Base-by-base conservation (phyloP, 2,329 filamentous ascomycete species). In the Calonectria pseudoreteaudii region DNA sequence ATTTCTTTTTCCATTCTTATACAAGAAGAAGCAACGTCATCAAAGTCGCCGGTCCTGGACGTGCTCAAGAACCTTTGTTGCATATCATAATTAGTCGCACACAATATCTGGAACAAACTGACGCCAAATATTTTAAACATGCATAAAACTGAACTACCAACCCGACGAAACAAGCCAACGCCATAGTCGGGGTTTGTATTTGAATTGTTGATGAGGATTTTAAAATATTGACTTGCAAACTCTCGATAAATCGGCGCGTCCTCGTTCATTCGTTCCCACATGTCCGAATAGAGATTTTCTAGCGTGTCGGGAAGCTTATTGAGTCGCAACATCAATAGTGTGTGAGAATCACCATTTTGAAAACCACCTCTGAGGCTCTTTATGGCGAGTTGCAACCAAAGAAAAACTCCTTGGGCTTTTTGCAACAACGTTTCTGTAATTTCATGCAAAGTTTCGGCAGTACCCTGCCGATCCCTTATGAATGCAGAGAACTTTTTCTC, bases 251-350 rank as follows among this genome's bases (percentile, higher is more conserved):
- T n/a, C 10, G 60, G 23, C 4, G 49, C 26, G 23, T 70, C 34
- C 26, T 66, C 10, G n/a, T 70, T 67, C 26, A 73, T 23, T 28
- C 67, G 52, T 50, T 36, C 34, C 71, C 71, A 73, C 67, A 73
- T 67, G 10, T 73, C 67, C 1, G 38, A 38, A 44, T 73, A 73
- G 10, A 70, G 60, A 16, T 34, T 31, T 49, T 66, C 38, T 2
- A 70, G 52, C 11, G 34, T 14, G 18, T 31, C n/a, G 11, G 67
- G 67, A 36, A 66, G 71, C 26, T 53, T 31, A 31, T 41, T 14
- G 2, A 73, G 34, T 50, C 67, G 52, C 34, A 30, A 16, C 10
- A 41, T 28, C 13, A 70, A 41, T 7, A 62, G 18, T 3, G 31
- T 31, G 6, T 70, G 10, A 7, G 52, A 28, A 60, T 73, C 66